phyloP scores from a whole-genome alignment of 768 basidiomycete genomes.

The Phlebiopsis flavidoalba region DNA sequence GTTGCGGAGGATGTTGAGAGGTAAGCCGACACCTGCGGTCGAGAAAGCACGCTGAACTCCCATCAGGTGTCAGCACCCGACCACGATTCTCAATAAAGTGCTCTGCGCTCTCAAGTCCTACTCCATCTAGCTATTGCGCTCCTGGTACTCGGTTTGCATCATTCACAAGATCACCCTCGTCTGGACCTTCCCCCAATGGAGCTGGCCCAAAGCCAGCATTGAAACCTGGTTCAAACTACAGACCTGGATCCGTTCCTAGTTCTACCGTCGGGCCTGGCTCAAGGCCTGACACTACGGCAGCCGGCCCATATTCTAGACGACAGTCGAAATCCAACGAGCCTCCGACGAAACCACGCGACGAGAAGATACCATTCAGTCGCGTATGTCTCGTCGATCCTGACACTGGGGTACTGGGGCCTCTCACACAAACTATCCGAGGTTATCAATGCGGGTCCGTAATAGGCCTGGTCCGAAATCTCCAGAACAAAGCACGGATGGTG shows the following conservation, averaged over 20 bases:
- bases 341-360: slow-evolving; percentile 17
- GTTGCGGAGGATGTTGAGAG: not conserved
- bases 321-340: not conserved
- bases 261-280: not conserved
- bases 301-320: not conserved
- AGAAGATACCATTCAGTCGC: slow-evolving; percentile 35
- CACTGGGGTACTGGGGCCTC: slow-evolving; percentile 33
- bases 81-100: not conserved
- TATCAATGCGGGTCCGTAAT: slow-evolving; percentile 28
- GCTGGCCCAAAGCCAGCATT: too few relatives aligned
- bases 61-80: not conserved
- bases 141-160: not conserved
- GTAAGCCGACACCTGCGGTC: not conserved
- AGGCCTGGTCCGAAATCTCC: not conserved
- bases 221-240: not conserved
- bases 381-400: slow-evolving; percentile 47
- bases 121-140: not conserved
- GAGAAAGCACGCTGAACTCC: not conserved
- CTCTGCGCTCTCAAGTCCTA: not conserved
- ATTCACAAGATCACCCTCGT: not conserved
- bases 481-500: not conserved
- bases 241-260: not conserved
- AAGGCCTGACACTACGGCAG: not conserved
- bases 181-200: not conserved
- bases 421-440: slow-evolving; percentile 35